A percentile compares a stretch with the other conserved stretches of the same genome.
phyloP scores from a whole-genome alignment of 129 eudicot species.

The Flaveria linearis region DNA sequence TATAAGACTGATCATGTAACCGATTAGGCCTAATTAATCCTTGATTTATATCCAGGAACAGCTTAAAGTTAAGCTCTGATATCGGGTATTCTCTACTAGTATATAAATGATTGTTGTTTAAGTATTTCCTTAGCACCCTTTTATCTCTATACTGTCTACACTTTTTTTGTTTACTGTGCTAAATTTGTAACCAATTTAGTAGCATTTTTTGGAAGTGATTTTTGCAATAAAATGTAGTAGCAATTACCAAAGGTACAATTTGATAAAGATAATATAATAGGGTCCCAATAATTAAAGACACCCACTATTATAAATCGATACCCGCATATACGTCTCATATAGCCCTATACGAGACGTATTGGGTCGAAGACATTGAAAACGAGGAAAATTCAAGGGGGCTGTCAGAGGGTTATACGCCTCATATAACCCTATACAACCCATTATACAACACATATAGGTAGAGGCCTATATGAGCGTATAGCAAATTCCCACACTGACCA shows the following conservation, averaged over 20 bases:
- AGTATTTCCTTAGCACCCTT: background rate
- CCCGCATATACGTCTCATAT: no score
- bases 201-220: background rate
- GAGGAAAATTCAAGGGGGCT: no score
- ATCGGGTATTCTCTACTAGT: background rate
- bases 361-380: no score
- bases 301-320: no score
- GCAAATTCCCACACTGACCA: no score
- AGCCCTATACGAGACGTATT: no score
- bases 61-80: background rate
- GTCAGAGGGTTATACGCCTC: no score
- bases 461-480: no score
- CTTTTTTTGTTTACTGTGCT: background rate
- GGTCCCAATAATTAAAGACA: no score
- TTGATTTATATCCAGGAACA: background rate
- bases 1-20: background rate
- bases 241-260: background rate
- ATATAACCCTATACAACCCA: no score
- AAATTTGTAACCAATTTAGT: background rate
- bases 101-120: background rate
- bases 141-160: background rate
- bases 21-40: background rate
- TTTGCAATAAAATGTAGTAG: background rate
- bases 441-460: no score
- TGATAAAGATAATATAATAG: background rate